Evolutionary conservation across 208 protist genomes (phyloP).

Genomic region (Crithidia acanthocephali): DNA sequence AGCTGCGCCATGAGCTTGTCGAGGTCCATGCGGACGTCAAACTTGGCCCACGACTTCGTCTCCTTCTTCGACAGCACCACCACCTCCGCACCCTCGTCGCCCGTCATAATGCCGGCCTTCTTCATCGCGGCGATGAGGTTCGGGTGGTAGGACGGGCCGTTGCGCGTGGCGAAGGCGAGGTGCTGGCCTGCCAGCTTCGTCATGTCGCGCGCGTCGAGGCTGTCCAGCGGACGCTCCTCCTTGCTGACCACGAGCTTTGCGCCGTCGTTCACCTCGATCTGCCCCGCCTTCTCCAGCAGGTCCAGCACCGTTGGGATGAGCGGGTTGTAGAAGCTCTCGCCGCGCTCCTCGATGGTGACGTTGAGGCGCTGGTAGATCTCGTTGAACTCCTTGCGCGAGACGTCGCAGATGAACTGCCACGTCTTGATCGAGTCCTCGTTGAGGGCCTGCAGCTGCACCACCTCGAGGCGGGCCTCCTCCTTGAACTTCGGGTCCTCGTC

Average conservation of each 20-base stretch:
- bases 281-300: slow-evolving; percentile 78
- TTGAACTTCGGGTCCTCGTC: slow-evolving; percentile 95
- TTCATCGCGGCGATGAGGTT: slow-evolving; percentile 86
- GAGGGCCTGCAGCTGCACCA: slow-evolving; percentile 91
- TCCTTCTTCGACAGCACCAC: slow-evolving; percentile 90
- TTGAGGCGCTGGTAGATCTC: slow-evolving; percentile 93
- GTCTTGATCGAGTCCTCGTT: slow-evolving; percentile 82
- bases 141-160: slow-evolving; percentile 65
- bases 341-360: slow-evolving; percentile 87
- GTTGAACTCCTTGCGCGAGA: slow-evolving; percentile 94
- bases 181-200: slow-evolving; percentile 81
- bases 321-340: slow-evolving; percentile 97
- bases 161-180: slow-evolving; percentile 57
- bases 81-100: slow-evolving; percentile 74
- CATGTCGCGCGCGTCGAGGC: slow-evolving; percentile 82
- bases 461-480: slow-evolving; percentile 85
- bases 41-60: slow-evolving; percentile 82
- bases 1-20: slow-evolving; percentile 85
- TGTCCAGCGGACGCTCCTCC: slow-evolving; percentile 61
- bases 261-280: slow-evolving; percentile 85
- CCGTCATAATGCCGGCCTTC: slow-evolving; percentile 70
- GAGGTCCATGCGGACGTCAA: slow-evolving; percentile 83
- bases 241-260: slow-evolving; percentile 88
- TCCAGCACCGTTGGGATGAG: slow-evolving; percentile 88
- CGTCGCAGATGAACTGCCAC: slow-evolving; percentile 94